These are phyloP conservation scores for Ophiognomonia clavigignenti-juglandacearum DNA, from an alignment of 2,329 filamentous ascomycete species.

Conservation along the genomic window DNA sequence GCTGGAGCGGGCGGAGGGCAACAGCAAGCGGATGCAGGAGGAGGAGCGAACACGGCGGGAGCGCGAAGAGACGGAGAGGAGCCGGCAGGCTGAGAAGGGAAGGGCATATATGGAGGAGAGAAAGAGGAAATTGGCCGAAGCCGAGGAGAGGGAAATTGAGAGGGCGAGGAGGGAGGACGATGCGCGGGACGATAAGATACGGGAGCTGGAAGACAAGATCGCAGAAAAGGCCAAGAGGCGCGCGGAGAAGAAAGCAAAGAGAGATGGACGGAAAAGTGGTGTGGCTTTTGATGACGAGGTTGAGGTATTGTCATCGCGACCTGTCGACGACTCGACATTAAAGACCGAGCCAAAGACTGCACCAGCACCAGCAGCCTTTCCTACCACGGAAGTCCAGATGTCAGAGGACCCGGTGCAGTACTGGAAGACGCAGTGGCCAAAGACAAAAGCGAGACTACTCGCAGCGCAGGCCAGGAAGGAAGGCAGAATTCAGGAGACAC, in stretches of 20 bases:
- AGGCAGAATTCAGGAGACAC: slow-evolving; percentile 40
- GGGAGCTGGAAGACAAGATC: slow-evolving; percentile 38
- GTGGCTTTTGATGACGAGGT: slow-evolving; percentile 1
- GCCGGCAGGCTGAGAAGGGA: slow-evolving; percentile 29
- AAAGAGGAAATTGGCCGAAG: slow-evolving; percentile 36
- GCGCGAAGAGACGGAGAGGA: slow-evolving; percentile 25
- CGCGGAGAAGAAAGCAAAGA: slow-evolving; percentile 38
- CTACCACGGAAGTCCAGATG: slow-evolving; percentile 14
- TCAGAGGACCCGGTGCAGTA: slow-evolving; percentile 13
- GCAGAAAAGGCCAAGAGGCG: slow-evolving; percentile 33
- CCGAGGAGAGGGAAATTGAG: slow-evolving; percentile 35
- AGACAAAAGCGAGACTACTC: slow-evolving; percentile 50
- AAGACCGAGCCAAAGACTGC: slow-evolving; percentile 3
- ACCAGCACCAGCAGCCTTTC: slow-evolving; percentile 9
- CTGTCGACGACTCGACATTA: slow-evolving; percentile 1
- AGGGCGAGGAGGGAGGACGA: slow-evolving; percentile 24
- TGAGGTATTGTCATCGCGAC: not conserved
- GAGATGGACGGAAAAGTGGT: slow-evolving; percentile 32
- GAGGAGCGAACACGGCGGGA: slow-evolving; percentile 5
- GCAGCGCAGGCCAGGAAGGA: slow-evolving; percentile 55
- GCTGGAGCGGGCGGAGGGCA: slow-evolving; percentile 71
- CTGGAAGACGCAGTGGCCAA: slow-evolving; percentile 16
- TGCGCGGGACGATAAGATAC: slow-evolving; percentile 31
- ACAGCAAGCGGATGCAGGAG: slow-evolving; percentile 55
- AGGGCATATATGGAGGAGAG: slow-evolving; percentile 33